Conservation (phyloP, 176 grass and related monocot genomes). For the Typha latifolia region DNA sequence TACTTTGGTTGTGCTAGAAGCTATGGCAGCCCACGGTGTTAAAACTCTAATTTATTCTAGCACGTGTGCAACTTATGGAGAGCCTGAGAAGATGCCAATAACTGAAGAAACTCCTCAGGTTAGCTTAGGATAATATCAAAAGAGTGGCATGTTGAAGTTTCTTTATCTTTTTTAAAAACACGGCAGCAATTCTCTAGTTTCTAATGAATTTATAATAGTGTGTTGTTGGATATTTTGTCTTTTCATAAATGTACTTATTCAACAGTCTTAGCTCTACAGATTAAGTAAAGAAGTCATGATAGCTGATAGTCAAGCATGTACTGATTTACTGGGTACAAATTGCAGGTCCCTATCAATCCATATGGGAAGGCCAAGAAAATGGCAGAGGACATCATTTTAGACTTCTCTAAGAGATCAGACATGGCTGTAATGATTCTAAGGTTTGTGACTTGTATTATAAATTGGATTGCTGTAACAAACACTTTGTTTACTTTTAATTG, state of each 20-base stretch:
- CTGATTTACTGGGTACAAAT: not conserved
- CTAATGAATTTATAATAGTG: not conserved
- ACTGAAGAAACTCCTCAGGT: slow-evolving; percentile 95
- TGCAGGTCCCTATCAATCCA: slow-evolving; percentile 84
- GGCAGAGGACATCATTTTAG: slow-evolving; percentile 95
- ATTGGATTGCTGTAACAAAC: not conserved
- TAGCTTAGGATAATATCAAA: slow-evolving; percentile 3
- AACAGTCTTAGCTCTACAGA: not conserved
- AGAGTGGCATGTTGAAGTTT: not conserved
- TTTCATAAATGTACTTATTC: not conserved
- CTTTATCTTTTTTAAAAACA: no score
- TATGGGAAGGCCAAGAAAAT: slow-evolving; percentile 98
- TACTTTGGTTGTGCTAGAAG: slow-evolving; percentile 69
- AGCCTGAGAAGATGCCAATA: slow-evolving; percentile 93
- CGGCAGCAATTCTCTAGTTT: no score
- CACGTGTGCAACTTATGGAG: slow-evolving; percentile 90
- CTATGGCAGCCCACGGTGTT: slow-evolving; percentile 60
- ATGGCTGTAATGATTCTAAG: slow-evolving; percentile 93
- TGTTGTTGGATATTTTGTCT: not conserved
- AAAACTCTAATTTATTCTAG: slow-evolving; percentile 90
- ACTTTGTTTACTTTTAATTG: not conserved
- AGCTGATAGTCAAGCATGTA: not conserved
- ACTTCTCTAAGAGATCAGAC: slow-evolving; percentile 66
- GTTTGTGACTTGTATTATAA: slow-evolving; percentile 9
- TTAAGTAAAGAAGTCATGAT: not conserved